Evolutionary conservation across 176 grass and related monocot genomes (phyloP).

Genomic region (Musa schizocarpa): DNA sequence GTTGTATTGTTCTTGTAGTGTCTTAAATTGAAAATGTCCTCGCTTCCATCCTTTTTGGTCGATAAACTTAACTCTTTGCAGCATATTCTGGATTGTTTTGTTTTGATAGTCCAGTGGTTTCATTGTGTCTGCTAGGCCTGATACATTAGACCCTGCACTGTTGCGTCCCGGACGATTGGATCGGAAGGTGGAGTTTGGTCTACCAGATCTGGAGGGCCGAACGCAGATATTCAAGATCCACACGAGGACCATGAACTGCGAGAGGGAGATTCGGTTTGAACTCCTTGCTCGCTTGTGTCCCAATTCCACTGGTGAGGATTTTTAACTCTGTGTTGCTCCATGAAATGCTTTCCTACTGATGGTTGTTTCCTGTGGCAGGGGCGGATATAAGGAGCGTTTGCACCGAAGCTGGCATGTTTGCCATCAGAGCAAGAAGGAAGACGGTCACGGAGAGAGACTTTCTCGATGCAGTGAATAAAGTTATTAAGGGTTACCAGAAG

Average conservation of each 20-base stretch:
- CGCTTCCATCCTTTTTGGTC: no score
- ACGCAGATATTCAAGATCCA: slow-evolving; percentile 98
- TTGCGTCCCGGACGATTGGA: slow-evolving; percentile 83
- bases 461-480: slow-evolving; percentile 83
- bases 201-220: slow-evolving; percentile 77
- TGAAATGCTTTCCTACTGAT: no score
- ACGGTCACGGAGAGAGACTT: slow-evolving; percentile 91
- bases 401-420: slow-evolving; percentile 89
- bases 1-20: no score
- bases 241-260: slow-evolving; percentile 81
- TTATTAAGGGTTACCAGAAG: slow-evolving; percentile 90
- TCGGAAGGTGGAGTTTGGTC: slow-evolving; percentile 79
- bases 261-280: slow-evolving; percentile 80
- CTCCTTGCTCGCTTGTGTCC: slow-evolving; percentile 88
- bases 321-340: no score
- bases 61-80: no score
- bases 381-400: slow-evolving; percentile 88
- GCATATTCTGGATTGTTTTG: no score
- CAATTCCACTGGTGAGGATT: slow-evolving; percentile 62
- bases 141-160: slow-evolving; percentile 77
- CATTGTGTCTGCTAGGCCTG: slow-evolving; percentile 45
- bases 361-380: slow-evolving; percentile 19
- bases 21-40: no score
- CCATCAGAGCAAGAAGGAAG: slow-evolving; percentile 76
- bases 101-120: no score